These are phyloP conservation scores for Chloranthus sessilifolius DNA, from an alignment of 164 flowering plant species.

Conservation along the genomic window DNA sequence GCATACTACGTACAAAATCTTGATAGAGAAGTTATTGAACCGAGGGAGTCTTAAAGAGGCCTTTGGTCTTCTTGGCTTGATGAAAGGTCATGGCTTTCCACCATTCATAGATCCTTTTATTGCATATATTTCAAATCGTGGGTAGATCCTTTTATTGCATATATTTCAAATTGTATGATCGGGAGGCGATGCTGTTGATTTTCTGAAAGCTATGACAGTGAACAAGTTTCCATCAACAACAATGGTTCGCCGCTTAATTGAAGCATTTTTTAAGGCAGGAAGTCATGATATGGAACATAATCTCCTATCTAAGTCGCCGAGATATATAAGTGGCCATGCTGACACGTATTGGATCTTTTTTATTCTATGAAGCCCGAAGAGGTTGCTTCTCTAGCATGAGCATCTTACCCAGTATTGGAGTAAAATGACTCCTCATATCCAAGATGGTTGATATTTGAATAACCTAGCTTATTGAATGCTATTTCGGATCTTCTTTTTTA, in stretches of 20 bases:
- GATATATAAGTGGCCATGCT: conserved; percentile 52
- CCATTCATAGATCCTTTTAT: conserved; percentile 61
- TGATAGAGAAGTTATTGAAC: conserved; percentile 42
- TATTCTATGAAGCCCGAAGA: conserved; percentile 27
- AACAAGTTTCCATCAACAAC: conserved; percentile 54
- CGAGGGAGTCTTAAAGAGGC: conserved; percentile 55
- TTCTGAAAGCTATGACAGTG: conserved; percentile 51
- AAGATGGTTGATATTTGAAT: too few species aligned
- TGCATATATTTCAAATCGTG: conserved; percentile 42
- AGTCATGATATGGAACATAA: conserved; percentile 60
- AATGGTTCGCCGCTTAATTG: conserved; percentile 45
- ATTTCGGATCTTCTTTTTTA: too few species aligned
- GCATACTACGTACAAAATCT: conserved; percentile 52
- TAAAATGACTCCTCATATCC: too few species aligned
- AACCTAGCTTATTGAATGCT: too few species aligned
- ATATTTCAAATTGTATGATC: conserved; percentile 46
- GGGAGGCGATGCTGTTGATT: conserved; percentile 50
- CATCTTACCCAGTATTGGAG: too few species aligned
- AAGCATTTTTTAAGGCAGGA: conserved; percentile 53
- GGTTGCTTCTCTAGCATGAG: too few species aligned
- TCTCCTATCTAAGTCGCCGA: conserved; percentile 58
- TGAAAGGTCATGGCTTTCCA: conserved; percentile 69
- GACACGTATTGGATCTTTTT: conserved; percentile 76
- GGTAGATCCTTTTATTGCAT: conserved; percentile 53
- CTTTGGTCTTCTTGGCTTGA: conserved; percentile 39